Evolutionary conservation across 306 rosid species (phyloP).

Genomic region (Inga oerstediana): DNA sequence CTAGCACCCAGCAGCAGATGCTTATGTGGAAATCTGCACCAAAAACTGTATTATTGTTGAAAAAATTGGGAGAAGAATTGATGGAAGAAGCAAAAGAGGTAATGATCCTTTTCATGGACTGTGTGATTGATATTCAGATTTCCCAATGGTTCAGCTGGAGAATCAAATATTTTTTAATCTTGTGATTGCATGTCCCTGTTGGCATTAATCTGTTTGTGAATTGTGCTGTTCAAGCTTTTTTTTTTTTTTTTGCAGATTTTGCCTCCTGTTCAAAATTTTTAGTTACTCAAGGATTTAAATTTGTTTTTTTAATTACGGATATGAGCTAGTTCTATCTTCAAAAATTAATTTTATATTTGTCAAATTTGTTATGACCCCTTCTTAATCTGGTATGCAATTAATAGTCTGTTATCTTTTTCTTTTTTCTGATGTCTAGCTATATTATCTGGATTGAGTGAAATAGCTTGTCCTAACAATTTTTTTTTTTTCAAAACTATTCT

Average conservation of each 20-base stretch:
- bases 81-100: constrained; percentile 99
- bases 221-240: neutral
- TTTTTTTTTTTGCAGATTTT: neutral
- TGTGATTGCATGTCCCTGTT: neutral
- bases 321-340: neutral
- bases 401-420: neutral
- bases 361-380: neutral
- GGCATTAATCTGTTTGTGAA: neutral
- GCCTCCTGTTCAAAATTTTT: neutral
- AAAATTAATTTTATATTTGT: neutral
- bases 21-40: constrained; percentile 98
- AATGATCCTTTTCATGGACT: constrained; percentile 10
- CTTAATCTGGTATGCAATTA: neutral
- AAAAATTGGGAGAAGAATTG: constrained; percentile 86
- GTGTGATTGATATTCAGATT: neutral
- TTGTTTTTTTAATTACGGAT: neutral
- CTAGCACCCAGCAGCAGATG: constrained; percentile 99
- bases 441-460: constrained; percentile 1
- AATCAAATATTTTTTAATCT: neutral
- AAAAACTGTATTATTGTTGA: constrained; percentile 85
- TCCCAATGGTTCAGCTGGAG: neutral
- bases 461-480: neutral
- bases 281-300: neutral
- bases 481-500: neutral
- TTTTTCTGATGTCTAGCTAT: neutral